Conservation (phyloP, 257 asterid genomes). For the Coffea eugenioides region DNA sequence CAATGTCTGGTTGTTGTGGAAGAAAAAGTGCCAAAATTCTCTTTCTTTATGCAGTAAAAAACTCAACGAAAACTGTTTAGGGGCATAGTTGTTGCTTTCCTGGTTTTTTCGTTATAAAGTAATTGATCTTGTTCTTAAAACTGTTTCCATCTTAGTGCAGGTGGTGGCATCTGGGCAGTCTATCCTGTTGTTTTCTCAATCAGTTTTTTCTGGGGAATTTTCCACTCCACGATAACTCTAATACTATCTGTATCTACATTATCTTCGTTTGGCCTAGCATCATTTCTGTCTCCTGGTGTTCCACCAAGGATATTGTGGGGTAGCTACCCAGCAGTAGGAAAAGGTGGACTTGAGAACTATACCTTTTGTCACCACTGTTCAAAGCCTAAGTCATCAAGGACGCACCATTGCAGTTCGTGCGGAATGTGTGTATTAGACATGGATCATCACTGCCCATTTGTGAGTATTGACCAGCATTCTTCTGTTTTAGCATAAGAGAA, state of each 20-base stretch:
- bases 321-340: conserved; percentile 89
- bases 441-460: conserved; percentile 99
- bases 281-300: conserved; percentile 73
- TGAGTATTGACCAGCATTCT: conserved; percentile 38
- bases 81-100: not conserved
- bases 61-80: not conserved
- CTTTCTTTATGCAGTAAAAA: not conserved
- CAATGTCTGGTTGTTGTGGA: not conserved
- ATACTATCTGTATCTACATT: conserved; percentile 59
- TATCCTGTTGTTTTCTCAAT: conserved; percentile 64
- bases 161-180: conserved; percentile 87
- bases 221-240: conserved; percentile 42
- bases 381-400: conserved; percentile 81
- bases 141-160: conserved; percentile 45
- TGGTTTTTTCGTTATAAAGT: not conserved
- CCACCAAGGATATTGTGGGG: conserved; percentile 91
- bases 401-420: conserved; percentile 95
- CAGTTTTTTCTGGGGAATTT: conserved; percentile 45
- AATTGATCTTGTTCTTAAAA: not conserved
- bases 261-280: conserved; percentile 60
- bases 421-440: conserved; percentile 81
- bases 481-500: too few species aligned
- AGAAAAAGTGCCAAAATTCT: not conserved
- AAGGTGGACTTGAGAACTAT: conserved; percentile 84
- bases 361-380: conserved; percentile 77